These are phyloP conservation scores for Rossbeevera mucosa DNA, from an alignment of 768 basidiomycete species.

Conservation along the genomic window DNA sequence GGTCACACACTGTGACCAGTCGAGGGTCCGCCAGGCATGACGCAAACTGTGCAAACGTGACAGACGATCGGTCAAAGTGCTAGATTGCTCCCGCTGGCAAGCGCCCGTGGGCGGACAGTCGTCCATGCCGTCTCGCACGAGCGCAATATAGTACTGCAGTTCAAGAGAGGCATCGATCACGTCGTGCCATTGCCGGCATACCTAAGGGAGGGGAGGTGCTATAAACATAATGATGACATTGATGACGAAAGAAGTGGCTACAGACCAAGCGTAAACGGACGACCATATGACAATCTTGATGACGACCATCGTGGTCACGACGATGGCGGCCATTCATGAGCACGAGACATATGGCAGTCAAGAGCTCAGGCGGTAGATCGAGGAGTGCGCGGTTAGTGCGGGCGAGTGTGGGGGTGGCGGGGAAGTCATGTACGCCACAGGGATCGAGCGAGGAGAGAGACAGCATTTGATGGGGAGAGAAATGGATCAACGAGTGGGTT, in stretches of 20 bases:
- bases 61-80: constrained; percentile 28
- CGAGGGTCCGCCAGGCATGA: constrained; percentile 32
- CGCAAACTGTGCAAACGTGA: constrained; percentile 33
- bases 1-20: constrained; percentile 19
- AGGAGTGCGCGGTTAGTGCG: neutral
- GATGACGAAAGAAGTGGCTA: neutral
- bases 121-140: constrained; percentile 36
- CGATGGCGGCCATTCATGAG: neutral
- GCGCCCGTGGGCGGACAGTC: neutral
- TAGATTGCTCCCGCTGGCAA: neutral
- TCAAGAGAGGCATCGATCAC: constrained; percentile 27
- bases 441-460: neutral
- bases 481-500: too few relatives aligned
- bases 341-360: constrained; percentile 10
- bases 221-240: neutral
- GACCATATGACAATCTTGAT: constrained; percentile 8
- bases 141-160: constrained; percentile 37
- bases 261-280: constrained; percentile 11
- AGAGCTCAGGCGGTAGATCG: constrained; percentile 15
- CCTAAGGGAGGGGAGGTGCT: constrained; percentile 7
- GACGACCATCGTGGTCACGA: neutral
- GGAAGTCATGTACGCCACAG: too few relatives aligned
- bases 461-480: too few relatives aligned
- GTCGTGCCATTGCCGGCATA: constrained; percentile 17
- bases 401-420: neutral